Evolutionary conservation across 2,329 filamentous ascomycete species (phyloP).

Genomic region (Lizonia empirigonia): DNA sequence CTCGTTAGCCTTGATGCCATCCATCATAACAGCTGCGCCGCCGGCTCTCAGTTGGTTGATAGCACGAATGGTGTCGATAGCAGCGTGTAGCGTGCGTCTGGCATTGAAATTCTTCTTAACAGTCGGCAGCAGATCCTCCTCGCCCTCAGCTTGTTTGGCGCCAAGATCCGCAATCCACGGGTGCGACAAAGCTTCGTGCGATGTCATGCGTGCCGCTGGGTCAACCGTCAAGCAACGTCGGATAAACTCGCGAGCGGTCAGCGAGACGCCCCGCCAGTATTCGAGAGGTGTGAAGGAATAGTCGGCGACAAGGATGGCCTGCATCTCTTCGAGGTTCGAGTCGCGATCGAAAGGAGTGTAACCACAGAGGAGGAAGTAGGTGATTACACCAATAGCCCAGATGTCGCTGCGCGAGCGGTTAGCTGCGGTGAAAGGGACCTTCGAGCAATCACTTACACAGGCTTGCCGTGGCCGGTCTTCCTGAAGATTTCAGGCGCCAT

Average conservation of each 20-base stretch:
- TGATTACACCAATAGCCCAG: constrained; percentile 98
- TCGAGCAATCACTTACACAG: constrained; percentile 64
- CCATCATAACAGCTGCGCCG: constrained; percentile 64
- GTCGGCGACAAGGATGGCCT: constrained; percentile 94
- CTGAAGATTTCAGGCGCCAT: constrained; percentile 99
- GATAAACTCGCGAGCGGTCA: constrained; percentile 87
- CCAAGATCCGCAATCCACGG: constrained; percentile 67
- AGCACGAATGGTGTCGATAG: constrained; percentile 70
- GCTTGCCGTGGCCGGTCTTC: constrained; percentile 96
- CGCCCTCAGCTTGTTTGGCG: constrained; percentile 49
- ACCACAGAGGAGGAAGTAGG: constrained; percentile 96
- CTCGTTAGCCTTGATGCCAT: constrained; percentile 63
- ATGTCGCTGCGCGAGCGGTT: constrained; percentile 66
- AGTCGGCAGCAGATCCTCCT: constrained; percentile 64
- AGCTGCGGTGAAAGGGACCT: constrained; percentile 7
- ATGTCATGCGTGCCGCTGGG: constrained; percentile 83
- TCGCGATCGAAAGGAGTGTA: constrained; percentile 98
- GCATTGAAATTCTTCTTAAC: constrained; percentile 76
- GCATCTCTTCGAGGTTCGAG: constrained; percentile 98
- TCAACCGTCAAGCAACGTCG: constrained; percentile 89
- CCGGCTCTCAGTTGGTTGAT: constrained; percentile 71
- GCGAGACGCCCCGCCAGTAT: constrained; percentile 94
- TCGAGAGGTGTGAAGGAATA: constrained; percentile 94
- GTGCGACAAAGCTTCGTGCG: constrained; percentile 74
- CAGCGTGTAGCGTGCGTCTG: constrained; percentile 67